Percentiles rank a stretch among this genome's conserved stretches.
Evolutionary conservation across 2,329 filamentous ascomycete genomes (phyloP).

Genomic region (Cyphellophora attinorum): DNA sequence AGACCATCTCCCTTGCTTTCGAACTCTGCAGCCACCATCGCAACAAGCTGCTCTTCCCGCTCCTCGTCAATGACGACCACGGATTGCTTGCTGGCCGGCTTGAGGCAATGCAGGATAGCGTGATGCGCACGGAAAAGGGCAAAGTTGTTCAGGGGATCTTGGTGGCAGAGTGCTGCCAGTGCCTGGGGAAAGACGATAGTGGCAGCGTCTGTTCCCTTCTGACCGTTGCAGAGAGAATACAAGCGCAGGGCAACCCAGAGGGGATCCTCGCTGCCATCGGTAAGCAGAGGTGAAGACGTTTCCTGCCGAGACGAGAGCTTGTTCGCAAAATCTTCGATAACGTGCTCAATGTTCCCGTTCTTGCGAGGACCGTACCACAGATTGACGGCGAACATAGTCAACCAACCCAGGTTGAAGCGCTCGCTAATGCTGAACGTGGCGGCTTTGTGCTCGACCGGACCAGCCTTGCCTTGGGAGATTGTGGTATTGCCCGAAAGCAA

Average conservation of each 20-base stretch:
- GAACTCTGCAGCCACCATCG: conserved; percentile 48
- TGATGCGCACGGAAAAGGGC: neutral
- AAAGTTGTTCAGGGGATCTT: conserved; percentile 70
- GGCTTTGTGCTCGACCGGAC: conserved; percentile 68
- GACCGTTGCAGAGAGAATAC: conserved; percentile 45
- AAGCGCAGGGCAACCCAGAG: conserved; percentile 81
- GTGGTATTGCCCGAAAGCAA: conserved; percentile 82
- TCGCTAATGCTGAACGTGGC: conserved; percentile 73
- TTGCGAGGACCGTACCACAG: conserved; percentile 75
- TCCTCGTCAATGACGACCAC: conserved; percentile 44
- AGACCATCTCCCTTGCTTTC: conserved; percentile 54
- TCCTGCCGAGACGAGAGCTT: conserved; percentile 66
- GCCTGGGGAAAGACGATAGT: conserved; percentile 52
- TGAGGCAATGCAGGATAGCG: conserved; percentile 64
- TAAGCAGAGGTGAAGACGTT: conserved; percentile 56
- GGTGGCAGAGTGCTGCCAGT: conserved; percentile 66
- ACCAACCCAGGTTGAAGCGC: conserved; percentile 82
- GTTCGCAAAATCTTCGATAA: conserved; percentile 62
- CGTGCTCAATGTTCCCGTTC: conserved; percentile 59
- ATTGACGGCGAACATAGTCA: conserved; percentile 81
- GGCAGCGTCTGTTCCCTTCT: conserved; percentile 20
- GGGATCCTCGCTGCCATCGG: conserved; percentile 50
- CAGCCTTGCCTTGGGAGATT: conserved; percentile 62
- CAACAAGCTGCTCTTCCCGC: conserved; percentile 57
- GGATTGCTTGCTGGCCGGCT: conserved; percentile 33